These are phyloP conservation scores for Leucosporidium yakuticum DNA, from an alignment of 768 basidiomycete species.

Conservation along the genomic window DNA sequence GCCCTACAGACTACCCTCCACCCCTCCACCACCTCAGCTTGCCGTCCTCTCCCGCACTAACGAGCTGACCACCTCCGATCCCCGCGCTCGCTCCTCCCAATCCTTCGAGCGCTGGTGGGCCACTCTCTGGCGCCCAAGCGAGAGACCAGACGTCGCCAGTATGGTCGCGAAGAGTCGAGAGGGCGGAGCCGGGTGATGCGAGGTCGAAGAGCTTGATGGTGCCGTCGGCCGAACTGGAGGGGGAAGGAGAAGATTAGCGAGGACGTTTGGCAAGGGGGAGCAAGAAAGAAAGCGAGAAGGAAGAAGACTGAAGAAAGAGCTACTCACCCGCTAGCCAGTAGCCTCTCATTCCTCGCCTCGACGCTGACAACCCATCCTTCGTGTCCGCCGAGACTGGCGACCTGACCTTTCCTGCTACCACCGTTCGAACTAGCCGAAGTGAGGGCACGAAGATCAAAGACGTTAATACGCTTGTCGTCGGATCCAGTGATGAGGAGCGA, in stretches of 20 bases:
- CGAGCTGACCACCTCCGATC: slow-evolving; percentile 22
- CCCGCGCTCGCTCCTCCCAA: slow-evolving; percentile 30
- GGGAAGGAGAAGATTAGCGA: background rate
- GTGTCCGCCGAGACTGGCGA: slow-evolving; percentile 31
- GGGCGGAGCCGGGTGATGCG: slow-evolving; percentile 15
- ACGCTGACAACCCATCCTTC: slow-evolving; percentile 32
- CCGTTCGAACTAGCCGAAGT: slow-evolving; percentile 1
- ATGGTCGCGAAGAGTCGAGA: slow-evolving; percentile 34
- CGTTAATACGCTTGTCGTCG: slow-evolving; percentile 35
- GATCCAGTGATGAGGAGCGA: slow-evolving; percentile 33
- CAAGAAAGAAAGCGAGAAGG: background rate
- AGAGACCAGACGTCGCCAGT: slow-evolving; percentile 31
- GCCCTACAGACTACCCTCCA: slow-evolving; percentile 14
- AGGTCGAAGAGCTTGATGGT: slow-evolving; percentile 37
- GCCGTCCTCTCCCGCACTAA: slow-evolving; percentile 28
- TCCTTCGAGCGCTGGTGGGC: slow-evolving; percentile 15
- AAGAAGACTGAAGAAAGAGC: background rate
- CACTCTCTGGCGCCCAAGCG: slow-evolving; percentile 27
- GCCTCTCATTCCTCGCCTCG: slow-evolving; percentile 26
- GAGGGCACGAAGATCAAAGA: slow-evolving; percentile 34
- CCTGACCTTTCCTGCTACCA: slow-evolving; percentile 25
- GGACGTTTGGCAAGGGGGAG: background rate
- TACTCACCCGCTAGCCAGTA: slow-evolving; percentile 31
- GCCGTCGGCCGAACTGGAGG: slow-evolving; percentile 26
- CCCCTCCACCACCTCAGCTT: slow-evolving; percentile 26